Percentiles rank a stretch among this genome's conserved stretches.
These are phyloP conservation scores for Hondaea fermentalgiana DNA, from an alignment of 108 stramenopile species.

Conservation along the genomic window DNA sequence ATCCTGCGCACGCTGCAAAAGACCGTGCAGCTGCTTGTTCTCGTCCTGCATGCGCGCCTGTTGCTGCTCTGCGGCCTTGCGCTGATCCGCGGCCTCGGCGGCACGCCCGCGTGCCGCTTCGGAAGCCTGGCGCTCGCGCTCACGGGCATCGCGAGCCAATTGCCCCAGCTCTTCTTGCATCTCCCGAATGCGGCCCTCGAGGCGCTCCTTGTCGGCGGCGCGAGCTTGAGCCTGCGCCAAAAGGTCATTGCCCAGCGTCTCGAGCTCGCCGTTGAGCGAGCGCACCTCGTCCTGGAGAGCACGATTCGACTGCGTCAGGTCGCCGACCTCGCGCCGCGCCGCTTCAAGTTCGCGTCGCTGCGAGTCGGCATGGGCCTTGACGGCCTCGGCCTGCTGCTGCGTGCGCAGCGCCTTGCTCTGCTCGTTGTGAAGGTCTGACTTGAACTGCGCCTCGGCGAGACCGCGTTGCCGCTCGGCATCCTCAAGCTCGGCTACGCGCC, in stretches of 20 bases:
- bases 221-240: neutral
- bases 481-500: neutral
- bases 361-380: neutral
- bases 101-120: neutral
- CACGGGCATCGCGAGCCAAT: neutral
- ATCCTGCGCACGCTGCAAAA: neutral
- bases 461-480: neutral
- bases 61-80: neutral
- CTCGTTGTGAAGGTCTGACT: neutral
- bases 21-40: neutral
- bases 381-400: neutral
- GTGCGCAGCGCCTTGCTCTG: neutral
- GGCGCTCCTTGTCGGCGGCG: neutral
- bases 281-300: neutral
- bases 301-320: neutral
- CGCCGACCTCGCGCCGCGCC: neutral
- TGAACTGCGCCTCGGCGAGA: slow-evolving; percentile 4
- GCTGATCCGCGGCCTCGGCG: neutral
- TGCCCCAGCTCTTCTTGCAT: neutral
- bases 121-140: neutral
- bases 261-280: neutral
- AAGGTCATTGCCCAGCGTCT: slow-evolving; percentile 10
- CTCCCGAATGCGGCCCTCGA: neutral
- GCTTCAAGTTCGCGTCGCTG: neutral
- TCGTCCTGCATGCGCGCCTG: neutral